Base-by-base conservation (phyloP, 352 stramenopile species). In the Phytophthora melonis region DNA sequence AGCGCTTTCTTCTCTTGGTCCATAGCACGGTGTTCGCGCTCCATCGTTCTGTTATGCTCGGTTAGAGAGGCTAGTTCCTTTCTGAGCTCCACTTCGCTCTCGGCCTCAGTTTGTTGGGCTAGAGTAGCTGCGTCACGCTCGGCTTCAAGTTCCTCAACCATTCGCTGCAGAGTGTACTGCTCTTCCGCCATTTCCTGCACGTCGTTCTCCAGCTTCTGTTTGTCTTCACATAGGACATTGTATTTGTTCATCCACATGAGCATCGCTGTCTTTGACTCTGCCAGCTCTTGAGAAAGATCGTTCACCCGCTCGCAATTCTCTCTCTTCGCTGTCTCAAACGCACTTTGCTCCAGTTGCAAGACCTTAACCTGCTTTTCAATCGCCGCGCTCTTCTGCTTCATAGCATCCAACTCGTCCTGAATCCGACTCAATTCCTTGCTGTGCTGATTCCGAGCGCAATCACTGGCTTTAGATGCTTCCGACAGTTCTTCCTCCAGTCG, bases 161-260 rank as follows among this genome's bases (percentile, higher is more conserved):
- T 57, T 30, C 57, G 70, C 39, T 82, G 60, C 0, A 82, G 63
- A 16, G 62, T 74, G 54, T 72, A 80, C 25, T 76, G 74, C 58
- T 86, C 80, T 36, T 87, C 74, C 1, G 68, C 69, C 9, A 82
- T 50, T 43, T 58, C 53, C 3, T 77, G 47, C 1, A 70, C 60
- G 9, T 82, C 62, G 10, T 77, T 68, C 47, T 90, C 75, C 13
- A 89, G 63, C 1, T 73, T 64, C 3, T 69, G 58, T 7, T 80
- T 83, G 1, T 81, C 73, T 47, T 86, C 77, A 7, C 58, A 67
- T 1, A 80, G 36, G 4, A 68, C 61, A 18, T 91, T 87, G 32
- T 82, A 89, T 61, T 91, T 90, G 76, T 66, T 90, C 80, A 90
- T 91, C 85, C 85, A 92, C 82, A 84, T 85, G 5, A 90, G 60